A percentile compares a stretch with the other conserved stretches of the same genome.
phyloP scores from a whole-genome alignment of 208 protist genomes.

The Trypanosoma avium region DNA sequence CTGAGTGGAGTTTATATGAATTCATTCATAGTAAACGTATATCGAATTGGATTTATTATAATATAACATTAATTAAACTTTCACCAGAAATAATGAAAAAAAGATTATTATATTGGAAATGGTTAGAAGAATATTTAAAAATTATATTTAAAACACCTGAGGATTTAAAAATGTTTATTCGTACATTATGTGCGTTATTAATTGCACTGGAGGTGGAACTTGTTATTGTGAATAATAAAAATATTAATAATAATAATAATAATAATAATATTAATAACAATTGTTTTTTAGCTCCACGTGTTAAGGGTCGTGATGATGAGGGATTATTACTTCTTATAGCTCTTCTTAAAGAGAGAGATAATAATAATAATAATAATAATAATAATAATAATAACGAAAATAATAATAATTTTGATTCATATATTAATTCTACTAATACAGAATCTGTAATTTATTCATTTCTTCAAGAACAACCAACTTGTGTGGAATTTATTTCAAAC shows the following conservation, averaged over 20 bases:
- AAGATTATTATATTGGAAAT: not conserved
- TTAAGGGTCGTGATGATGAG: constrained; percentile 2
- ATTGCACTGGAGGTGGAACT: constrained; percentile 16
- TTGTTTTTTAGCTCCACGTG: not conserved
- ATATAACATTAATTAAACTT: not conserved
- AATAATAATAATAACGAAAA: not conserved
- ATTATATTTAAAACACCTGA: not conserved
- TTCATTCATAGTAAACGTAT: not conserved
- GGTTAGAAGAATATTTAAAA: not conserved
- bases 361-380: not conserved
- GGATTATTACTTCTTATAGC: not conserved
- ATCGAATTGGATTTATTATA: not conserved
- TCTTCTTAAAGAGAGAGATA: constrained; percentile 1
- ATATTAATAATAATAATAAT: not conserved
- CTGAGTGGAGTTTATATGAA: constrained; percentile 1
- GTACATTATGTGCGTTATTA: constrained; percentile 9
- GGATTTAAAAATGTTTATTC: not conserved
- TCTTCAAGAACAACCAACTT: not conserved
- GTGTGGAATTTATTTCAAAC: not conserved
- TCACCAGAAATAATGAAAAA: too few relatives aligned
- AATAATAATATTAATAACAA: not conserved
- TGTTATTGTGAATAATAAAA: not conserved
- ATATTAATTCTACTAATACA: not conserved
- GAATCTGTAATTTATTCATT: not conserved
- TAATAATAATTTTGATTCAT: not conserved